These are phyloP conservation scores for Colletotrichum chlorophyti DNA, from an alignment of 2,329 filamentous ascomycete species.

Conservation along the genomic window DNA sequence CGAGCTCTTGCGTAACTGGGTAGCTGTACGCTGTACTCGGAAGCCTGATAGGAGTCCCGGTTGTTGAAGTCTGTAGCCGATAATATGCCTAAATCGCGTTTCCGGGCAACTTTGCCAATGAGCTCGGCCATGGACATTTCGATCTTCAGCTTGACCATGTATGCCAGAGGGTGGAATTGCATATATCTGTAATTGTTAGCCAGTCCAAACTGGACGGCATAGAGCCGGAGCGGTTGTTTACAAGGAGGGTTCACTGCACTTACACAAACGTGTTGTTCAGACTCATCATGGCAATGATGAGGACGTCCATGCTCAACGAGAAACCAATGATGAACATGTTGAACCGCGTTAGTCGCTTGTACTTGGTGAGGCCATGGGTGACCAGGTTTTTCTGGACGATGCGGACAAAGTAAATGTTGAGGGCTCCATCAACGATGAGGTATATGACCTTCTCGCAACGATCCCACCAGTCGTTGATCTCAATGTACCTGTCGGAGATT, in stretches of 20 bases:
- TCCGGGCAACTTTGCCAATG: conserved; percentile 47
- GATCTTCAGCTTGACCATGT: conserved; percentile 60
- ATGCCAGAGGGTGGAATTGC: conserved; percentile 59
- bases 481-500: conserved; percentile 46
- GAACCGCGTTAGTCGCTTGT: conserved; percentile 50
- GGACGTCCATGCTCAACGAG: conserved; percentile 50
- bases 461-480: conserved; percentile 59
- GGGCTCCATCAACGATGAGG: conserved; percentile 50
- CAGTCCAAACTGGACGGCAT: too few relatives aligned
- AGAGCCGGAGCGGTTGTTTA: too few relatives aligned
- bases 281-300: conserved; percentile 51
- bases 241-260: too few relatives aligned
- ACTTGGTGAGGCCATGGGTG: conserved; percentile 47
- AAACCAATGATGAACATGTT: conserved; percentile 52
- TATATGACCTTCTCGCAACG: conserved; percentile 59
- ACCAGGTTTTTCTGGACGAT: conserved; percentile 28
- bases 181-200: conserved; percentile 44
- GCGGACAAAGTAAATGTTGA: conserved; percentile 59
- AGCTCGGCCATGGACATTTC: conserved; percentile 62
- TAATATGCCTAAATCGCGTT: conserved; percentile 20
- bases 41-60: conserved; percentile 8
- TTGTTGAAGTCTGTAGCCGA: conserved; percentile 10
- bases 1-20: not conserved
- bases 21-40: conserved; percentile 18
- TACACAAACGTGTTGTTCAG: conserved; percentile 50